These are phyloP conservation scores for Nepenthes alata DNA, from an alignment of 179 eudicot species.

Conservation along the genomic window DNA sequence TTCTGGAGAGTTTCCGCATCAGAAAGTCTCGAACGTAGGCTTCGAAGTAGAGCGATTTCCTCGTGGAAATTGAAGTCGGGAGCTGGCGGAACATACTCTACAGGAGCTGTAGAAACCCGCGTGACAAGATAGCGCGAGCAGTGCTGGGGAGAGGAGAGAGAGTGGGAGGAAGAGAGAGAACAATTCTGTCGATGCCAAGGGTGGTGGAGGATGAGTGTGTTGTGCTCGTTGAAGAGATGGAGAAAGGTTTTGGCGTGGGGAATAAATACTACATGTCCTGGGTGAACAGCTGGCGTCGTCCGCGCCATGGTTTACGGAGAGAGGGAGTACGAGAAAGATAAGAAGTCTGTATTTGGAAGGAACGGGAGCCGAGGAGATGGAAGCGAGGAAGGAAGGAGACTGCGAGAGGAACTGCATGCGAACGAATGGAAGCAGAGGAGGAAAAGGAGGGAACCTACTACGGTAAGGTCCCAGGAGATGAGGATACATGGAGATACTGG, in stretches of 20 bases:
- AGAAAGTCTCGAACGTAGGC: conserved; percentile 25
- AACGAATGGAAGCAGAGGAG: too few relatives aligned
- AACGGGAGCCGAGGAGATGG: background rate
- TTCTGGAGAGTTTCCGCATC: conserved; percentile 12
- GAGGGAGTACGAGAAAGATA: background rate
- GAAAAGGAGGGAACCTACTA: background rate
- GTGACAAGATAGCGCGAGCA: conserved; percentile 11
- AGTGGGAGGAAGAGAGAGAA: conserved; percentile 8
- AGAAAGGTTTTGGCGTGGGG: conserved; percentile 15
- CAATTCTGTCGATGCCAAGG: conserved; percentile 5
- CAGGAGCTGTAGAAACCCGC: conserved; percentile 56
- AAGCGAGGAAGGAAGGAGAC: conserved; percentile 8
- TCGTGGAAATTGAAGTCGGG: conserved; percentile 35
- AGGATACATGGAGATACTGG: conserved; percentile 11
- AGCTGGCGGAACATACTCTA: conserved; percentile 42
- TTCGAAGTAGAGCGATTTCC: conserved; percentile 42
- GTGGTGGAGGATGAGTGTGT: conserved; percentile 3
- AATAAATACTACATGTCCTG: conserved; percentile 18
- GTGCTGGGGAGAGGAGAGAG: conserved; percentile 1
- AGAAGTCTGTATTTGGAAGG: too few relatives aligned
- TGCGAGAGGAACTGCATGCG: conserved; percentile 1
- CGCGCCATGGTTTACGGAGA: conserved; percentile 10
- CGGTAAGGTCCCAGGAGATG: background rate
- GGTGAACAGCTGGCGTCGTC: conserved; percentile 16
- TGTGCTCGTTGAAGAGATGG: conserved; percentile 12